Evolutionary conservation across 495 filamentous ascomycete species (phyloP).

Genomic region (Filosporella fistucella): DNA sequence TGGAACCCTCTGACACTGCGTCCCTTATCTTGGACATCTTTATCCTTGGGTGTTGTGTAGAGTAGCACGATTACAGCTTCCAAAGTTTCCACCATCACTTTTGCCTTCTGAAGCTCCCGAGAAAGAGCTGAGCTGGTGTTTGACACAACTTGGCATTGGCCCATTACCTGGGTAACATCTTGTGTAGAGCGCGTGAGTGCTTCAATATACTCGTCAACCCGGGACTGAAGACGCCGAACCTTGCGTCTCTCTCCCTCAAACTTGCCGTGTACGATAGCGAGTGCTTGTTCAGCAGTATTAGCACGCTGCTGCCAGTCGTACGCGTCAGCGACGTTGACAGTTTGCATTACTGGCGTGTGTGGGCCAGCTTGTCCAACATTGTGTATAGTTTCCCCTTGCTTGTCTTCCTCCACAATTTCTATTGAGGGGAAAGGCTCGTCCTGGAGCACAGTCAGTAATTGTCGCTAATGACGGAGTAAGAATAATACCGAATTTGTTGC

Average conservation of each 20-base stretch:
- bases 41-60: constrained; percentile 1
- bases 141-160: constrained; percentile 10
- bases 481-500: too few relatives aligned
- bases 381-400: too few relatives aligned
- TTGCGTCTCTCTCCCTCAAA: constrained; percentile 10
- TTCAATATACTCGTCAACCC: constrained; percentile 13
- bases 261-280: constrained; percentile 4
- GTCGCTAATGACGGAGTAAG: too few relatives aligned
- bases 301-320: constrained; percentile 12
- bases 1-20: too few relatives aligned
- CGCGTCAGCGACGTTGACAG: constrained; percentile 6
- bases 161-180: neutral
- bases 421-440: constrained; percentile 3
- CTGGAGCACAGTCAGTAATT: constrained; percentile 6
- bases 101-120: constrained; percentile 6
- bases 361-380: too few relatives aligned
- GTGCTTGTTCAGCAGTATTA: constrained; percentile 6
- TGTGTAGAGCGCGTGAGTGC: constrained; percentile 5
- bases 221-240: constrained; percentile 3
- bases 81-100: constrained; percentile 13
- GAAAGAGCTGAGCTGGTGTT: constrained; percentile 7
- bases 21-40: too few relatives aligned
- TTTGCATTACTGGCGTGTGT: constrained; percentile 4
- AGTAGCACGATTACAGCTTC: constrained; percentile 15
- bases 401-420: constrained; percentile 8